These are phyloP conservation scores for Panaeolus papilionaceus DNA, from an alignment of 768 basidiomycete species.

Conservation along the genomic window DNA sequence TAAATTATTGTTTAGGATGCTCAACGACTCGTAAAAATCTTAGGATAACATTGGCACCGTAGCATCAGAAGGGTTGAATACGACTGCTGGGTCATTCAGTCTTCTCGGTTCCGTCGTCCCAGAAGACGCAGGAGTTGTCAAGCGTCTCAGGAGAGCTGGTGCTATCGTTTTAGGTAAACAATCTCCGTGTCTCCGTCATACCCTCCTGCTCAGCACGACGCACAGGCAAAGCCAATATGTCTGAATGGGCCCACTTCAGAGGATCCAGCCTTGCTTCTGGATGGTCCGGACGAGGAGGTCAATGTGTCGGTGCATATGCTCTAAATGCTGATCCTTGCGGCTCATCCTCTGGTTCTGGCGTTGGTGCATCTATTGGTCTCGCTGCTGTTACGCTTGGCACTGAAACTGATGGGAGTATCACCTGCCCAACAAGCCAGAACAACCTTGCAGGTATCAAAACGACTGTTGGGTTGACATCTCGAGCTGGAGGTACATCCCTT, in stretches of 20 bases:
- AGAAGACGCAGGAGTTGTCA: conserved; percentile 52
- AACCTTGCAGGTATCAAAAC: conserved; percentile 67
- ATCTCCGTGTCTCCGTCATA: background rate
- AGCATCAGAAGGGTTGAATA: conserved; percentile 53
- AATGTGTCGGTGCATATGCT: conserved; percentile 55
- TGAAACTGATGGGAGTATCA: conserved; percentile 63
- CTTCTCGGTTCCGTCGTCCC: conserved; percentile 50
- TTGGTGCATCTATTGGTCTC: conserved; percentile 58
- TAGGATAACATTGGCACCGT: conserved; percentile 57
- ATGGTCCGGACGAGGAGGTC: conserved; percentile 66
- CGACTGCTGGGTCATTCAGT: conserved; percentile 52
- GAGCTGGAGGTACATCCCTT: conserved; percentile 54
- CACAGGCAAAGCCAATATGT: conserved; percentile 60
- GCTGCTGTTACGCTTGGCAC: conserved; percentile 53
- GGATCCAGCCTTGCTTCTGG: conserved; percentile 50
- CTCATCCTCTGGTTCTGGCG: conserved; percentile 64
- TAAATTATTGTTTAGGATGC: background rate
- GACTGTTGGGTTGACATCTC: conserved; percentile 63
- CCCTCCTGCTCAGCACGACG: background rate
- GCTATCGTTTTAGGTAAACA: conserved; percentile 50
- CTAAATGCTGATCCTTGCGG: conserved; percentile 61
- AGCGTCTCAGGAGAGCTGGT: conserved; percentile 47
- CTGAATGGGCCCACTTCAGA: conserved; percentile 58
- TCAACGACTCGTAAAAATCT: background rate
- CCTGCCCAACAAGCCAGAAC: conserved; percentile 56